Evolutionary conservation across 1,284 basidiomycete genomes (phyloP).

Genomic region (Melampsora americana): DNA sequence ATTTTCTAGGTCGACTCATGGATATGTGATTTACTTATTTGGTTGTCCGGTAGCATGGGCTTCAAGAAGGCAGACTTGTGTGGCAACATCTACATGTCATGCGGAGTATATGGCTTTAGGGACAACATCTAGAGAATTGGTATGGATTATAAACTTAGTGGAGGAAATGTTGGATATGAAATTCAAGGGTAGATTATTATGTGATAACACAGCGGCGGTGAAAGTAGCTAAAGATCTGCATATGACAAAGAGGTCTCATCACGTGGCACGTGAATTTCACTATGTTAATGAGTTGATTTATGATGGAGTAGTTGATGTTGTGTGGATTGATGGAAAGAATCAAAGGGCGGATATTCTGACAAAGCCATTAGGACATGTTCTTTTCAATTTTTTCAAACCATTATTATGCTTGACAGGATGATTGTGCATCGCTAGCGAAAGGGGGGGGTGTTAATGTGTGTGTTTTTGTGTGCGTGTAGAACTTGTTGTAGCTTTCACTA

Average conservation of each 20-base stretch:
- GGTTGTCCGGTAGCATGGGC: constrained; percentile 2
- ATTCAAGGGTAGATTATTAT: background rate
- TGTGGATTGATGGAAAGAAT: background rate
- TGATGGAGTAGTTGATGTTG: background rate
- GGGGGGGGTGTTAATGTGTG: too few relatives aligned
- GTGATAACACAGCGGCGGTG: constrained; percentile 16
- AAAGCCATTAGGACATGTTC: background rate
- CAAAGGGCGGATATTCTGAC: background rate
- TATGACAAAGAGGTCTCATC: background rate
- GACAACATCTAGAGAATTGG: background rate
- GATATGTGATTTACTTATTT: background rate
- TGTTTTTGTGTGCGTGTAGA: too few relatives aligned
- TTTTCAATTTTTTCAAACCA: background rate
- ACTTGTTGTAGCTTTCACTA: too few relatives aligned
- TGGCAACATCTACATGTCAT: too few relatives aligned
- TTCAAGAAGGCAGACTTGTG: background rate
- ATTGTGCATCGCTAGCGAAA: too few relatives aligned
- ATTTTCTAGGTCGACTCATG: background rate
- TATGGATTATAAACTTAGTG: background rate
- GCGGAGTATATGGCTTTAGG: background rate
- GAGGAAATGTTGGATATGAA: too few relatives aligned
- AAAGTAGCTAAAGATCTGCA: background rate
- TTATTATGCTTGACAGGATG: too few relatives aligned
- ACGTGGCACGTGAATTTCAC: constrained; percentile 6
- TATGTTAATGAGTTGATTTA: background rate